Evolutionary conservation across 192 early-diverging fungal species (phyloP), one percentile per base, ranked within the genome.

Genomic region (Podila minutissima): DNA sequence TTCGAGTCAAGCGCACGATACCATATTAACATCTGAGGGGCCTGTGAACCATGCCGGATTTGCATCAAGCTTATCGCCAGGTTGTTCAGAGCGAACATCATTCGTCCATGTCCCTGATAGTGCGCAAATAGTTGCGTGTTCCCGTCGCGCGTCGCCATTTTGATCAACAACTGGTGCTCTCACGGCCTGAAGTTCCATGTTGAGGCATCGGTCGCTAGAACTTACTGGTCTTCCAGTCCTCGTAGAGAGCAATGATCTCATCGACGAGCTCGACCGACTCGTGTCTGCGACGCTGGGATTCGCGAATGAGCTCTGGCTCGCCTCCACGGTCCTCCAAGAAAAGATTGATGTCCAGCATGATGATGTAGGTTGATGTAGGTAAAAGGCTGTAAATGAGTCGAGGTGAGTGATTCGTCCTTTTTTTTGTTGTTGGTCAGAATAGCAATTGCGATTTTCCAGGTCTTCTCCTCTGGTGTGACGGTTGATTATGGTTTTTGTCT

Each of bases 301-400:
- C 94, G 71, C 92, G 90, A 58, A 99, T 93, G 57, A 93, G 79
- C 51, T 97, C 96, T 29, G 96, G 96, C 72, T 98, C 95, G 69
- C 96, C 96, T 71, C 97, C 98, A 83, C 95, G 95, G 51, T 94
- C 94, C 67, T 89, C 86, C 69, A 95, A 90, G 67, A 99, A 90
- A 41, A 98, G 85, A 69, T 93, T 97, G 77, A 99, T 94, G 82
- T 99, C 98, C 74, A 99, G 88, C 93, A 95, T 95, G 62, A 50
- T 82, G 53, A 32, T 48, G 64, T 67, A 10, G 33, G 19, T 41
- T 51, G 64, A 29, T 38, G 58, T 49, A 58, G 38, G 64, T 66
- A 64, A 49, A 46, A n/a, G 13, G 38, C 37, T 19, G 31, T 19
- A 59, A 57, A 31, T 24, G 37, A 38, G 29, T 17, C 11, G 15